phyloP scores from a whole-genome alignment of 495 filamentous ascomycete species.

The Lepidopterella palustris region DNA sequence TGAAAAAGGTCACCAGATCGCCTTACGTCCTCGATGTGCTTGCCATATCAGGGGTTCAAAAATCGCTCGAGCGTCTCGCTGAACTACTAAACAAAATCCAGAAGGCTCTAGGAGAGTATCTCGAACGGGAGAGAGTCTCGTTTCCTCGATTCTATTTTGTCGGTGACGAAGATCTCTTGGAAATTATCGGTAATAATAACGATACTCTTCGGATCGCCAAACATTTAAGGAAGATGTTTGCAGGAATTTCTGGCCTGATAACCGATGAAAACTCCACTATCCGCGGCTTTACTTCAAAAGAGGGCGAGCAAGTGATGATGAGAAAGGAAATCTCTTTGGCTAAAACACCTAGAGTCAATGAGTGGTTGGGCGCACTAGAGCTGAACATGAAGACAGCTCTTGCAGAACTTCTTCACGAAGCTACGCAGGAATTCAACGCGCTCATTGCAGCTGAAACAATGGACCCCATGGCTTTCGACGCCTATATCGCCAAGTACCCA shows the following conservation, averaged over 20 bases:
- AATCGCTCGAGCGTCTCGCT: slow-evolving; percentile 86
- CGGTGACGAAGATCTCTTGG: slow-evolving; percentile 95
- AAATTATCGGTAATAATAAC: slow-evolving; percentile 99
- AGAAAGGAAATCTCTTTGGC: slow-evolving; percentile 85
- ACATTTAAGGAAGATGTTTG: slow-evolving; percentile 99
- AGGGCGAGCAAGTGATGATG: slow-evolving; percentile 82
- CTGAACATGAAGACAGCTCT: slow-evolving; percentile 90
- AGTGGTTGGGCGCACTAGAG: slow-evolving; percentile 90
- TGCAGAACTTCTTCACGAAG: slow-evolving; percentile 82
- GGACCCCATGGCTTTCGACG: slow-evolving; percentile 59
- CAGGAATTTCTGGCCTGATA: slow-evolving; percentile 79
- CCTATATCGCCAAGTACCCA: slow-evolving; percentile 74
- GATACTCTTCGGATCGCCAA: slow-evolving; percentile 93
- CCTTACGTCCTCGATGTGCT: slow-evolving; percentile 92
- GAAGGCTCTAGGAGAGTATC: slow-evolving; percentile 96
- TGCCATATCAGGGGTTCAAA: slow-evolving; percentile 89
- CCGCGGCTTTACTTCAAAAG: slow-evolving; percentile 87
- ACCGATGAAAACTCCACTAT: slow-evolving; percentile 89
- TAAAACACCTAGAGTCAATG: slow-evolving; percentile 93
- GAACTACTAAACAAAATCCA: slow-evolving; percentile 98
- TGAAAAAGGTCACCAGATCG: slow-evolving; percentile 97
- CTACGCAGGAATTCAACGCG: slow-evolving; percentile 65
- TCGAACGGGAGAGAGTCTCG: slow-evolving; percentile 92
- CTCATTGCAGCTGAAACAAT: slow-evolving; percentile 63
- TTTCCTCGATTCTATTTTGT: slow-evolving; percentile 99